A percentile compares a stretch with the other conserved stretches of the same genome.
Evolutionary conservation across 257 asterid genomes (phyloP).

Genomic region (Solanum raphanifolium): DNA sequence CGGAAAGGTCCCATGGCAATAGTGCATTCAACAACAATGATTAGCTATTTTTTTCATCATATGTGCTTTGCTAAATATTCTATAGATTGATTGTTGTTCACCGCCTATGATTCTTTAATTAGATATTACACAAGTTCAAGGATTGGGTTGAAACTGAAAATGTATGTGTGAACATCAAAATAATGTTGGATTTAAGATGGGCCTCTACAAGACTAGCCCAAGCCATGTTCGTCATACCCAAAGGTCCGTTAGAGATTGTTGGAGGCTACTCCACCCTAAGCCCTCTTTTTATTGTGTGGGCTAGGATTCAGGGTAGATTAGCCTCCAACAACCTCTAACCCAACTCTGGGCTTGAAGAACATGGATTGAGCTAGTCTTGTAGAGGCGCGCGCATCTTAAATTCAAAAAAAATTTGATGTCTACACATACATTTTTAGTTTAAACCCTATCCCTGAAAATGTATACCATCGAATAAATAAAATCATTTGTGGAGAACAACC

Average conservation of each 20-base stretch:
- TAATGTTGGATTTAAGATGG: background rate
- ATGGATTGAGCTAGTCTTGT: background rate
- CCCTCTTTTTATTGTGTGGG: too few species aligned
- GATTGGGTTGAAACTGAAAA: background rate
- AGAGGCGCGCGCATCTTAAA: background rate
- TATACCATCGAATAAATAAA: background rate
- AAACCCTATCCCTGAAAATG: background rate
- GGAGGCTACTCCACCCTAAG: too few species aligned
- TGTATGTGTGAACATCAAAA: background rate
- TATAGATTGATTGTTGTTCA: background rate
- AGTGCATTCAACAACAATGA: conserved; percentile 79
- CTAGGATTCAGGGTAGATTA: too few species aligned
- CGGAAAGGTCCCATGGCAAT: conserved; percentile 71
- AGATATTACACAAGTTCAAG: background rate
- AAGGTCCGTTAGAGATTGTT: background rate
- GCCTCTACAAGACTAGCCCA: background rate
- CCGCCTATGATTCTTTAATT: background rate
- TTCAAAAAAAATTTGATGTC: background rate
- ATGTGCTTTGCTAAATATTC: background rate
- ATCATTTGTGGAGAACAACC: background rate
- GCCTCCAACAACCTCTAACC: too few species aligned
- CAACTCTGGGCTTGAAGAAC: background rate
- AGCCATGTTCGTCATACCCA: background rate
- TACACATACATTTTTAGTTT: background rate
- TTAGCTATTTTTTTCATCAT: conserved; percentile 48